Base-by-base conservation (phyloP, 345 rosid species). In the Euphorbia peplus region DNA sequence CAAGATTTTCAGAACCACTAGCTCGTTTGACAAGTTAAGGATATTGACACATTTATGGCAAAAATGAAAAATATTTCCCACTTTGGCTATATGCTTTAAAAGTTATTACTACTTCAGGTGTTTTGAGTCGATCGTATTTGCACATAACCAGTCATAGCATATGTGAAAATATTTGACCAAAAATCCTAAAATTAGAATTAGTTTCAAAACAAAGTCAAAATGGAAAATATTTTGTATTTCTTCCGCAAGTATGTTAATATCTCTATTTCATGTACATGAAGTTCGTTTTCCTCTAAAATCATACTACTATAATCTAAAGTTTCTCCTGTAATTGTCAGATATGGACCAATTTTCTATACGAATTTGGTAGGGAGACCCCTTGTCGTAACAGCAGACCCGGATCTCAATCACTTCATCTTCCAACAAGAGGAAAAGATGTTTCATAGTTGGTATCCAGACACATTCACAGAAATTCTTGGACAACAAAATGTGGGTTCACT, bases 381-480 rank as follows among this genome's bases (percentile, higher is more conserved):
- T 6, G 76, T 95, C 4, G 81, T 95, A 39, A 91, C 97, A 24
- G 75, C 97, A 12, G 99, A 95, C 79, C 78, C 97, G 48, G 97
- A 95, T 75, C 84, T 95, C 73, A 89, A 90, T 75, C 70, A 90
- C 70, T 90, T 83, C 65, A 83, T 95, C 72, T 91, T 95, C 83
- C 96, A 87, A 73, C 93, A 90, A 76, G 99, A 95, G 66, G 99
- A 97, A 12, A 81, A 77, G 25, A 63, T 83, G 80, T 88, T 95
- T 78, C 87, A 90, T 81, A 91, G 97, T 79, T 95, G 99, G 95
- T 95, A 95, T 70, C 99, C 99, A 35, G 93, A 89, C 30, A 89
- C 99, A 24, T 95, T 95, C 73, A 91, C 88, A 2, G 85, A 91
- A 78, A 86, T 95, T 76, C 87, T 95, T 71, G 99, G 99, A 67